A percentile compares a stretch with the other conserved stretches of the same genome.
Conservation (phyloP, 179 eudicot species). For the Gypsophila paniculata region DNA sequence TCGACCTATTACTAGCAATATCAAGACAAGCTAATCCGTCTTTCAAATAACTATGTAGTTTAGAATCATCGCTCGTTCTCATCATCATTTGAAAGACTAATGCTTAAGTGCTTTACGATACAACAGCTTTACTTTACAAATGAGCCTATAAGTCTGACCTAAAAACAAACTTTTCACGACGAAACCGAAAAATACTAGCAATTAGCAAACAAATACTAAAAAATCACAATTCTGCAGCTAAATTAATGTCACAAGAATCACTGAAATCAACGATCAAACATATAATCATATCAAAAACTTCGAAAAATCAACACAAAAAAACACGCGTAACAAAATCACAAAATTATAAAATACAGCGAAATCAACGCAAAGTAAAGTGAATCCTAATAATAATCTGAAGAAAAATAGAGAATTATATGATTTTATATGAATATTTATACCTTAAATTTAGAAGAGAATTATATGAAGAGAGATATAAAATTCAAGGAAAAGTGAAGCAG, state of each 20-base stretch:
- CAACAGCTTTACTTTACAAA: not conserved
- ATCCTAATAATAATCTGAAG: not conserved
- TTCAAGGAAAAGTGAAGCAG: conserved; percentile 29
- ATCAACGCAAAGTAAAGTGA: not conserved
- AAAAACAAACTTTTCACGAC: not conserved
- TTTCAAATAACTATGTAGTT: not conserved
- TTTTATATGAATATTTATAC: not conserved
- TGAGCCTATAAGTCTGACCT: not conserved
- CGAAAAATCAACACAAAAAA: not conserved
- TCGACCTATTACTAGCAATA: not conserved
- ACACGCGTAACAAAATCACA: not conserved
- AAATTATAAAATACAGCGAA: not conserved
- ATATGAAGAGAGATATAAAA: conserved; percentile 12
- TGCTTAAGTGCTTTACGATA: too few species aligned
- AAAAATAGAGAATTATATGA: not conserved
- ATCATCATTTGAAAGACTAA: not conserved
- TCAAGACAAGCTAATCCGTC: not conserved
- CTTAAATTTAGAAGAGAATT: not conserved
- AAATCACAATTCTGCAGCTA: not conserved
- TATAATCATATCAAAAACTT: not conserved
- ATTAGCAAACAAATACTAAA: not conserved
- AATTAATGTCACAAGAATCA: not conserved
- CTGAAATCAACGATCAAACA: not conserved
- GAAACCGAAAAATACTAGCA: not conserved
- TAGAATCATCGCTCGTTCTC: not conserved